These are phyloP conservation scores for Jatropha curcas DNA, from an alignment of 345 rosid species.

Conservation along the genomic window DNA sequence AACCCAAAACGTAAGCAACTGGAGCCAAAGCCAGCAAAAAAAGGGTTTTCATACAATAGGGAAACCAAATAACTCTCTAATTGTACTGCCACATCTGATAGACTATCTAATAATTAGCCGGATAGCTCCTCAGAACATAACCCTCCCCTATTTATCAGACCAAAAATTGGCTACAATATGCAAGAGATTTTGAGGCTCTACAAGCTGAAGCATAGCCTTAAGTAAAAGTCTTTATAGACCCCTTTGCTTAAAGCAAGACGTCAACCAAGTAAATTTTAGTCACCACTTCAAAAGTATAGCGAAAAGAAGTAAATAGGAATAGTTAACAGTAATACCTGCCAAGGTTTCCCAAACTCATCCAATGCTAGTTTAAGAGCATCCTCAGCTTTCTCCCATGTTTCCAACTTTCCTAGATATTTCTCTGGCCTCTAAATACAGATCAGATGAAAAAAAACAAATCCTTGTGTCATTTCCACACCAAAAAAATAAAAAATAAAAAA, in stretches of 20 bases:
- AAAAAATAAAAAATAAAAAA: no score
- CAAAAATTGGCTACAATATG: not conserved
- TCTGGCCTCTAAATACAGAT: conserved; percentile 80
- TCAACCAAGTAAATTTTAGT: not conserved
- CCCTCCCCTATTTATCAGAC: not conserved
- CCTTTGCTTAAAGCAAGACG: no score
- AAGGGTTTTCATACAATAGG: not conserved
- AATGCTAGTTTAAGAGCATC: conserved; percentile 75
- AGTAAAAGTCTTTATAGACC: no score
- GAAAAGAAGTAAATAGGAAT: not conserved
- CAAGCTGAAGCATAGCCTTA: no score
- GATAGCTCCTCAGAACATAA: not conserved
- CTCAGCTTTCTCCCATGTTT: conserved; percentile 92
- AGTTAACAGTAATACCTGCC: conserved; percentile 76
- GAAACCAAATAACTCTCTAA: not conserved
- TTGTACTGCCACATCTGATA: not conserved
- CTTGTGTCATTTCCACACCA: not conserved
- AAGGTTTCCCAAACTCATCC: conserved; percentile 74
- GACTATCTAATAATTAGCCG: not conserved
- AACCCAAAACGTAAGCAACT: conserved; percentile 1
- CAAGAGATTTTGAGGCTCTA: not conserved
- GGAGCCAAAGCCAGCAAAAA: not conserved
- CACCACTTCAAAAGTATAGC: not conserved
- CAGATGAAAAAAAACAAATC: not conserved
- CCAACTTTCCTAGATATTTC: conserved; percentile 74